A percentile compares a stretch with the other conserved stretches of the same genome.
Evolutionary conservation across 2,329 filamentous ascomycete species (phyloP).

Genomic region (Didymella lethalis): DNA sequence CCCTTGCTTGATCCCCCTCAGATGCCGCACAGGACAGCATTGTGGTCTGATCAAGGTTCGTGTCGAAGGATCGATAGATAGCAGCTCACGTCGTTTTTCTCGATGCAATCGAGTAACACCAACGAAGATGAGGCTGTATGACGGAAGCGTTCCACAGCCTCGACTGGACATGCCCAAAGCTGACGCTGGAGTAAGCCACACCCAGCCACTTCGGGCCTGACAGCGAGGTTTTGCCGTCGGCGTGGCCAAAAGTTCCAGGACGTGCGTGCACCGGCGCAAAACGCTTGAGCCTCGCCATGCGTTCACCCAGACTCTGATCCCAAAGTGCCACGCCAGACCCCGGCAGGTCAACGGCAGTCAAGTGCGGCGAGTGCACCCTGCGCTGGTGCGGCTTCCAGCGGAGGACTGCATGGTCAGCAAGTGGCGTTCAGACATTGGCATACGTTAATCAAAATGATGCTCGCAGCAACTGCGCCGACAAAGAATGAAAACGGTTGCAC

Average conservation of each 20-base stretch:
- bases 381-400: not conserved
- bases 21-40: constrained; percentile 6
- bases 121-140: constrained; percentile 1
- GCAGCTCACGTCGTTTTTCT: constrained; percentile 2
- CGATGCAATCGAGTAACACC: constrained; percentile 5
- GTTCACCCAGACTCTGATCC: not conserved
- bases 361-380: constrained; percentile 4
- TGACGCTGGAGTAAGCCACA: not conserved
- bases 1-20: constrained; percentile 8
- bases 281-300: constrained; percentile 6
- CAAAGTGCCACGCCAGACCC: not conserved
- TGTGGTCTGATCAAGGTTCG: constrained; percentile 1
- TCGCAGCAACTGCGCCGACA: constrained; percentile 2
- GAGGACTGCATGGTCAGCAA: not conserved
- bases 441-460: not conserved
- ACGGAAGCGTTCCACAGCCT: constrained; percentile 6
- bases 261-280: constrained; percentile 4
- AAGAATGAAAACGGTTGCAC: constrained; percentile 2
- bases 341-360: not conserved
- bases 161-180: constrained; percentile 6
- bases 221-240: constrained; percentile 12
- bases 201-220: constrained; percentile 11
- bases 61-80: constrained; percentile 7
- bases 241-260: constrained; percentile 5
- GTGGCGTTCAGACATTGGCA: not conserved